Conservation (phyloP, 768 basidiomycete genomes). For the Hericium erinaceus region DNA sequence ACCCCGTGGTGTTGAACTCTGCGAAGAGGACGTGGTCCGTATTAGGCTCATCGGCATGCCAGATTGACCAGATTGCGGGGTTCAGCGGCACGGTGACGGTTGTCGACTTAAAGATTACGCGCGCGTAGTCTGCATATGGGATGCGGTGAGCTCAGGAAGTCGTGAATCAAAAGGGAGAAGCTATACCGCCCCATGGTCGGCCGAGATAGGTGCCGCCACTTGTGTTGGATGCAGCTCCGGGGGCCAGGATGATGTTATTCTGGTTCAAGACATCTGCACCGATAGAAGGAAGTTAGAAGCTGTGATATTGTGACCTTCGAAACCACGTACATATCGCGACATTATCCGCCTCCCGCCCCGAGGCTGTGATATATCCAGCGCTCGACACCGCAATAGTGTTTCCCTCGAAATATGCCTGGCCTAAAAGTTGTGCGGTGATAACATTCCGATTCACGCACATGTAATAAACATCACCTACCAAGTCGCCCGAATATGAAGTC, state of each 20-base stretch:
- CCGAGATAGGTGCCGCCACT: conserved; percentile 33
- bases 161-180: not conserved
- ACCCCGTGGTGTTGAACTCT: conserved; percentile 3
- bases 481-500: conserved; percentile 44
- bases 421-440: not conserved
- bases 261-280: conserved; percentile 34
- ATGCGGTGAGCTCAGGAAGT: not conserved
- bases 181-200: conserved; percentile 38
- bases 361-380: conserved; percentile 39
- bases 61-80: conserved; percentile 36
- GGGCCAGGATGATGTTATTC: conserved; percentile 34
- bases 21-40: conserved; percentile 38
- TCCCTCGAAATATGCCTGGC: conserved; percentile 36
- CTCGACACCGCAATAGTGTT: conserved; percentile 38
- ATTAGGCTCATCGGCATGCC: conserved; percentile 27
- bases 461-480: conserved; percentile 2
- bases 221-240: conserved; percentile 28
- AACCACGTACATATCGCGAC: conserved; percentile 32
- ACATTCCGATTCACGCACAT: not conserved
- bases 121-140: conserved; percentile 28
- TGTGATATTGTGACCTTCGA: not conserved
- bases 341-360: conserved; percentile 36
- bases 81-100: conserved; percentile 32
- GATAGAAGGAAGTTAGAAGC: not conserved
- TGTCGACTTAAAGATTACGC: conserved; percentile 43